Evolutionary conservation across 2,329 filamentous ascomycete genomes (phyloP), one percentile per base, ranked within the genome.

Genomic region (Trichoderma pleuroti): DNA sequence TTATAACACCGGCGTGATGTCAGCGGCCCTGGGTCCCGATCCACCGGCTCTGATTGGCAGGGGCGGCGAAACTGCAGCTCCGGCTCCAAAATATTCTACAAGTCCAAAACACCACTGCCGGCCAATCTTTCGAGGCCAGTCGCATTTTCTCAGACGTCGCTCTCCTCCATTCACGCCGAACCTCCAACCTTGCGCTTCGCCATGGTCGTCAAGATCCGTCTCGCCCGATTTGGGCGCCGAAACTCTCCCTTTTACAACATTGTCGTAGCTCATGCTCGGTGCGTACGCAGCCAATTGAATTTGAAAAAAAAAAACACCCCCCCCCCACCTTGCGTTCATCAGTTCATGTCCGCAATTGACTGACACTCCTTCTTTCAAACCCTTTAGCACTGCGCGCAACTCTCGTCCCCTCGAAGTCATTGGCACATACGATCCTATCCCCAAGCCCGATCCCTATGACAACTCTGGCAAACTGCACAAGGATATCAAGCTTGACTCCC

Each of bases 201-300:
- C 76, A 97, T 99, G 96, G 95, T 98, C 73, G 87, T 99, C 78
- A 92, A 92, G 81, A 96, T 99, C 81, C 92, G 96, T 72, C 90
- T 99, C 76, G 93, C 96, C 76, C 94, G 96, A 81, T 97, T 98
- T 81, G 94, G 94, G 79, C 93, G 92, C 81, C 90, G 88, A 74
- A 94, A 97, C 80, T 81, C 88, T n/a, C 95, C 96, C 3, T 92
- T 98, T 77, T 99, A 97, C 87, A 99, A 99, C 84, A 98, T 99
- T 74, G 93, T 98, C 75, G 93, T 99, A 74, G 89, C 94, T 18
- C 95, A 98, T 78, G 94, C 94, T 60, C 91, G 94, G 93, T 97
- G 28, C 32, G 70, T 68, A 21, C 30, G 16, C 56, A 32, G n/a
- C 21, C 28, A 10, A 49, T 28, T 11, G 28, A 39, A 21, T 61